Conservation (phyloP, 1,284 basidiomycete species). For the Phellinidium pouzarii region DNA sequence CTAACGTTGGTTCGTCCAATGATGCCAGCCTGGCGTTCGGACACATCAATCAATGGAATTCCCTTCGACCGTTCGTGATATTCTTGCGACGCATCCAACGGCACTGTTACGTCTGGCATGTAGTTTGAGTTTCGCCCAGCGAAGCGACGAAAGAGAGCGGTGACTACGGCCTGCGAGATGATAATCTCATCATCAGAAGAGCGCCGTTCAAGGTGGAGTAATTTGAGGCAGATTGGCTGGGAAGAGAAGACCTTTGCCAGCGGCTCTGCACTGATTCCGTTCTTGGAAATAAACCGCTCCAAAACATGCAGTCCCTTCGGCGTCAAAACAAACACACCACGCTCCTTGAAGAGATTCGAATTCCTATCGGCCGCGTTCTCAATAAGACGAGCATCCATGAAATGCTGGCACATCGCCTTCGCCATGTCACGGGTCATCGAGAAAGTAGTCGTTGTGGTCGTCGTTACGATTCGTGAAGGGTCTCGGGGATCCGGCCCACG, state of each 20-base stretch:
- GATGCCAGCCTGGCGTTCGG: slow-evolving; percentile 52
- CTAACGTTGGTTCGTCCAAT: slow-evolving; percentile 39
- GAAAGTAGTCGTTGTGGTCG: slow-evolving; percentile 98
- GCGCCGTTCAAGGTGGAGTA: slow-evolving; percentile 92
- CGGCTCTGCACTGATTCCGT: slow-evolving; percentile 94
- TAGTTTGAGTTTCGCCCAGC: slow-evolving; percentile 84
- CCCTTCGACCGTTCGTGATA: slow-evolving; percentile 78
- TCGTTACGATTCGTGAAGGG: slow-evolving; percentile 94
- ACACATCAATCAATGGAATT: slow-evolving; percentile 62
- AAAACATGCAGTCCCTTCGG: slow-evolving; percentile 98
- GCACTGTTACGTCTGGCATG: slow-evolving; percentile 38
- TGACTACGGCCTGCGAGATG: slow-evolving; percentile 88
- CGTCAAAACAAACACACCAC: slow-evolving; percentile 92
- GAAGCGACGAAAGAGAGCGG: slow-evolving; percentile 92
- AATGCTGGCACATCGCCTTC: slow-evolving; percentile 98
- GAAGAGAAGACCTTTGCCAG: slow-evolving; percentile 85
- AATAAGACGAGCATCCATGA: slow-evolving; percentile 97
- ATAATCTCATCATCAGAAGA: slow-evolving; percentile 96
- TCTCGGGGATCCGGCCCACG: slow-evolving; percentile 97
- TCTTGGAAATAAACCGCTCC: slow-evolving; percentile 98
- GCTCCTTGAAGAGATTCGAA: slow-evolving; percentile 91
- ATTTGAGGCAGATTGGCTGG: slow-evolving; percentile 97
- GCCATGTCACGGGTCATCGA: slow-evolving; percentile 99
- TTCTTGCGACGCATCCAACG: slow-evolving; percentile 61
- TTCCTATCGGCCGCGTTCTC: slow-evolving; percentile 91